Conservation (phyloP, 192 early-diverging fungal genomes). For the Backusella circina region DNA sequence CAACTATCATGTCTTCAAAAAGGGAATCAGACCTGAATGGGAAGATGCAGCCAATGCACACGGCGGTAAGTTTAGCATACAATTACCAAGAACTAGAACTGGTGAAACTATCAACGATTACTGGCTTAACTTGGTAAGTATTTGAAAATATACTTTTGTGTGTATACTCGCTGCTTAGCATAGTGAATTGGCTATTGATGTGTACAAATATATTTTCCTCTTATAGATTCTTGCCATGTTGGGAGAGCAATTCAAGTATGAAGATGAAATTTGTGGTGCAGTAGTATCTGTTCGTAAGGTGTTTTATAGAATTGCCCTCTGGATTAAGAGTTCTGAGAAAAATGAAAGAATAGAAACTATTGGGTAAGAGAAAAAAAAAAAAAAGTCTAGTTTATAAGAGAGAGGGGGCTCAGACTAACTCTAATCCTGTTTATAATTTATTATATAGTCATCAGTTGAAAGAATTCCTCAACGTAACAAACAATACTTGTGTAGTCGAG, state of each 20-base stretch:
- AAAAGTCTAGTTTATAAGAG: neutral
- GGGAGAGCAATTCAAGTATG: slow-evolving; percentile 80
- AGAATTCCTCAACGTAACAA: slow-evolving; percentile 13
- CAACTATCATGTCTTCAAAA: slow-evolving; percentile 95
- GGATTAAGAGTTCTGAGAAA: slow-evolving; percentile 67
- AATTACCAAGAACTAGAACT: slow-evolving; percentile 65
- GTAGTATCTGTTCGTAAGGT: slow-evolving; percentile 84
- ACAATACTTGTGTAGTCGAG: slow-evolving; percentile 6
- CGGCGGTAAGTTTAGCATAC: slow-evolving; percentile 90
- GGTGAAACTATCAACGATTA: slow-evolving; percentile 73
- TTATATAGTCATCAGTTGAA: slow-evolving; percentile 19
- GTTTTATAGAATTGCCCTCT: slow-evolving; percentile 82
- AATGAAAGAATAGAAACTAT: slow-evolving; percentile 43
- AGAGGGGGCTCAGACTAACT: too few species aligned
- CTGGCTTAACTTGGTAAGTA: slow-evolving; percentile 79
- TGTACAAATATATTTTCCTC: neutral
- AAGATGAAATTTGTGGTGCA: slow-evolving; percentile 83
- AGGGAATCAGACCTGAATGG: slow-evolving; percentile 92
- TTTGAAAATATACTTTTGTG: too few species aligned
- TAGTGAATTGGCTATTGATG: neutral
- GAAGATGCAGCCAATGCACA: slow-evolving; percentile 88
- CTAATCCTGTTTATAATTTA: neutral
- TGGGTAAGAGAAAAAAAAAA: slow-evolving; percentile 38
- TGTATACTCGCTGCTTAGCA: too few species aligned
- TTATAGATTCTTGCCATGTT: slow-evolving; percentile 80